Percentiles rank a stretch among this genome's conserved stretches.
phyloP scores from a whole-genome alignment of 495 filamentous ascomycete species.

The Podospora fimiseda region DNA sequence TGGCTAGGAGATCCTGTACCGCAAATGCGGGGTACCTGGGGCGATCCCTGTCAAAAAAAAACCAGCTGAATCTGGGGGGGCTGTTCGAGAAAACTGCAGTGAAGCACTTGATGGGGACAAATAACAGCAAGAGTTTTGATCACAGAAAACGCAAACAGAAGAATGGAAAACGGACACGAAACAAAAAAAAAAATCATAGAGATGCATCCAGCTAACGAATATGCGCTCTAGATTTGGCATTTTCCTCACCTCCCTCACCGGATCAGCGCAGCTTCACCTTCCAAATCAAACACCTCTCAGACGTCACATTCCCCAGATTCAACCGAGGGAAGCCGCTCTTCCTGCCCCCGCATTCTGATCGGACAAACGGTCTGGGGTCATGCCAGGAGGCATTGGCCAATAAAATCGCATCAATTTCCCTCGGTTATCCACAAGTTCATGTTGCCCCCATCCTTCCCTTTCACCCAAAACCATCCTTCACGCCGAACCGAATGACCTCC shows the following conservation, averaged over 20 bases:
- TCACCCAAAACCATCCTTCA: background rate
- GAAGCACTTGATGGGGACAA: background rate
- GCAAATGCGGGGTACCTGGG: conserved; percentile 10
- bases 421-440: conserved; percentile 2
- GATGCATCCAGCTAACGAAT: too few relatives aligned
- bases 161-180: too few relatives aligned
- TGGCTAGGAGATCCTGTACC: conserved; percentile 1
- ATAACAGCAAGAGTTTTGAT: too few relatives aligned
- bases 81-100: background rate
- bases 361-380: conserved; percentile 21
- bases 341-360: conserved; percentile 14
- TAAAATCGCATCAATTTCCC: conserved; percentile 5
- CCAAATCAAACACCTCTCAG: background rate
- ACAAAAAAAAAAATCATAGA: too few relatives aligned
- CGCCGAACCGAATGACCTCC: background rate
- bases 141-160: too few relatives aligned
- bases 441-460: background rate
- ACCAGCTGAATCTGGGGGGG: background rate
- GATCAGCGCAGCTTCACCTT: background rate
- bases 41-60: background rate
- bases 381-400: conserved; percentile 24
- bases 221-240: background rate
- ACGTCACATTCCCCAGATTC: conserved; percentile 14
- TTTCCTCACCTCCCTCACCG: background rate
- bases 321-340: conserved; percentile 33